Evolutionary conservation across 1,139 yeast species (phyloP).

Genomic region (Yamadazyma spencermartinsiae): DNA sequence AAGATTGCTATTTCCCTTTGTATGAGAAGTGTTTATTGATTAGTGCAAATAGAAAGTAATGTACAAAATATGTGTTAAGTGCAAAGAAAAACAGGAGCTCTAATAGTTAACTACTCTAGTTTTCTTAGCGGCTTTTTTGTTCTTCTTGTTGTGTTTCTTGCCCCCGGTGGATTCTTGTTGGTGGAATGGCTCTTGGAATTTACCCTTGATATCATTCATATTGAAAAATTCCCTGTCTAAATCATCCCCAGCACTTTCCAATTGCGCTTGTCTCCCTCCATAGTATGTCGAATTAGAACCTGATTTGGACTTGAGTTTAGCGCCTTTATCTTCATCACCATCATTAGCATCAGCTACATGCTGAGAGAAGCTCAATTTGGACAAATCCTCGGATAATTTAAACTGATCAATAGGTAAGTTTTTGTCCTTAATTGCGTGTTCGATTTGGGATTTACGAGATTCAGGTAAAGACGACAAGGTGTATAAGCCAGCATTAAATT

Average conservation of each 20-base stretch:
- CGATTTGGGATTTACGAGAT: slow-evolving; percentile 69
- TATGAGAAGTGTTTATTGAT: too few species aligned
- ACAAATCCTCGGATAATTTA: slow-evolving; percentile 68
- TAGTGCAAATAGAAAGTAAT: too few species aligned
- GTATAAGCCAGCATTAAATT: slow-evolving; percentile 75
- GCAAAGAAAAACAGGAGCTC: background rate
- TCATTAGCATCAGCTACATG: slow-evolving; percentile 52
- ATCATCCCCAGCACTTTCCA: slow-evolving; percentile 74
- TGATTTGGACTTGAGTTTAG: slow-evolving; percentile 14
- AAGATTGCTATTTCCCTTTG: too few species aligned
- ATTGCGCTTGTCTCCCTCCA: slow-evolving; percentile 82
- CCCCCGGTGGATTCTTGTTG: slow-evolving; percentile 37
- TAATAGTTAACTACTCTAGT: slow-evolving; percentile 42
- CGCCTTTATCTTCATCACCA: slow-evolving; percentile 19
- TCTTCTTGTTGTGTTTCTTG: slow-evolving; percentile 81
- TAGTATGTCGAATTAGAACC: slow-evolving; percentile 43
- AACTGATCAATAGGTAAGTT: slow-evolving; percentile 53
- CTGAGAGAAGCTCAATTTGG: slow-evolving; percentile 74
- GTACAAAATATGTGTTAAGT: background rate
- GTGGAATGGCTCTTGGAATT: slow-evolving; percentile 72
- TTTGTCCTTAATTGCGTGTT: slow-evolving; percentile 56
- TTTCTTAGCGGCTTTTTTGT: slow-evolving; percentile 62
- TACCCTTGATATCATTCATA: slow-evolving; percentile 64
- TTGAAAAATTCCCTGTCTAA: slow-evolving; percentile 83
- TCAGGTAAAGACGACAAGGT: slow-evolving; percentile 66